A percentile compares a stretch with the other conserved stretches of the same genome.
These are phyloP conservation scores for Silene uniflora DNA, from an alignment of 148 eudicot genomes.

Conservation along the genomic window DNA sequence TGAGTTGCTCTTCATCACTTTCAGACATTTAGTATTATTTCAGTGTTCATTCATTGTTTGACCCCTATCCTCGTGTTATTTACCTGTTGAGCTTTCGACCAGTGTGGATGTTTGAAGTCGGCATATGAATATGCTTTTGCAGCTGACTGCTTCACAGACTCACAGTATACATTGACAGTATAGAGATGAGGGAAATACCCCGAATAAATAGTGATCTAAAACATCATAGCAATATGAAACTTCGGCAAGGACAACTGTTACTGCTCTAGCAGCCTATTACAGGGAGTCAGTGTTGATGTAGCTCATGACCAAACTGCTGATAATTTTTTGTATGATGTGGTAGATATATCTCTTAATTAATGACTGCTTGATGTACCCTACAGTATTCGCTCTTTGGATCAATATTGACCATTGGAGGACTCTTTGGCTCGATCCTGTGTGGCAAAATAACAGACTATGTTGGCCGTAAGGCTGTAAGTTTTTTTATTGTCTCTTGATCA, in stretches of 20 bases:
- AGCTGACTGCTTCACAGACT: neutral
- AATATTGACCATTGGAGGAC: conserved; percentile 59
- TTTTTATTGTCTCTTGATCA: neutral
- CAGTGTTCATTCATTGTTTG: neutral
- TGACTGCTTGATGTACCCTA: neutral
- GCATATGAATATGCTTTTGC: neutral
- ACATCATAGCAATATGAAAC: neutral
- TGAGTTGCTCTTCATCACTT: conserved; percentile 14
- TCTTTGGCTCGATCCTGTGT: conserved; percentile 57
- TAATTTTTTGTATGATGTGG: no score
- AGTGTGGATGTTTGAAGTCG: neutral
- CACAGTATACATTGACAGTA: neutral
- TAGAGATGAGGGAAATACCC: neutral
- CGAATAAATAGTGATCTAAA: neutral
- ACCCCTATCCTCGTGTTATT: no score
- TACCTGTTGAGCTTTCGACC: neutral
- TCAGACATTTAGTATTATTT: neutral
- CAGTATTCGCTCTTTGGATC: conserved; percentile 81
- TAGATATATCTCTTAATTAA: no score
- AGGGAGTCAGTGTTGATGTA: no score
- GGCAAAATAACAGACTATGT: conserved; percentile 63
- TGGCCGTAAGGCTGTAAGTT: conserved; percentile 66
- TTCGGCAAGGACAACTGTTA: neutral
- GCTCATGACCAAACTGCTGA: no score
- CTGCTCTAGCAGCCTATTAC: no score